These are phyloP conservation scores for Zymoseptoria ardabiliae DNA, from an alignment of 2,329 filamentous ascomycete genomes.

Conservation along the genomic window DNA sequence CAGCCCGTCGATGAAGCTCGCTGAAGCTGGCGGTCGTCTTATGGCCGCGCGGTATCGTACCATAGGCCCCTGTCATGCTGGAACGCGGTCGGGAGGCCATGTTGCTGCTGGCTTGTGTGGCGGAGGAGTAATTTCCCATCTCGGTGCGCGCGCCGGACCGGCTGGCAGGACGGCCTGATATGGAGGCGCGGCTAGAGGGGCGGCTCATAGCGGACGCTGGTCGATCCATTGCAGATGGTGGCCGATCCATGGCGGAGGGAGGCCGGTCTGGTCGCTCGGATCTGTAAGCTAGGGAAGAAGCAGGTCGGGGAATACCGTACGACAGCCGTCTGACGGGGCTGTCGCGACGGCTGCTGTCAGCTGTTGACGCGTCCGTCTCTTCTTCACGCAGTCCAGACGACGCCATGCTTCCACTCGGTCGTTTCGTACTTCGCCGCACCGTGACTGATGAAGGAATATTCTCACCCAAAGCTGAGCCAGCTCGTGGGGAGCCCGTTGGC, in stretches of 20 bases:
- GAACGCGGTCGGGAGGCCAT: constrained; percentile 53
- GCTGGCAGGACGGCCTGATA: constrained; percentile 21
- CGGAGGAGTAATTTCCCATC: constrained; percentile 29
- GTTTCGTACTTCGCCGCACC: constrained; percentile 60
- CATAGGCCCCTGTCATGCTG: constrained; percentile 57
- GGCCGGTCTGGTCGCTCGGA: constrained; percentile 23
- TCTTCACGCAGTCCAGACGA: constrained; percentile 27
- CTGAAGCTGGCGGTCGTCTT: constrained; percentile 21
- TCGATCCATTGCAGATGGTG: constrained; percentile 33
- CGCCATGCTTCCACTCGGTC: constrained; percentile 45
- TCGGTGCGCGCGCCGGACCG: constrained; percentile 39
- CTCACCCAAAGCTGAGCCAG: constrained; percentile 25
- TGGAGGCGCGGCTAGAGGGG: constrained; percentile 60
- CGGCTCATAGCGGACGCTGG: constrained; percentile 45
- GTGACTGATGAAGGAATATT: constrained; percentile 50
- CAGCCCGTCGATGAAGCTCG: constrained; percentile 30
- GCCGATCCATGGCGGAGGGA: constrained; percentile 20
- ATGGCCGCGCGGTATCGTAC: constrained; percentile 18
- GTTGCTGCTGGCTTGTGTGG: constrained; percentile 5
- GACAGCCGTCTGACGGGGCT: constrained; percentile 42
- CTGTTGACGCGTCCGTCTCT: constrained; percentile 11
- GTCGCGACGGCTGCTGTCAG: constrained; percentile 14
- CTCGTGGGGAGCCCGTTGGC: constrained; percentile 69
- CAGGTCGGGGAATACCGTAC: constrained; percentile 37
- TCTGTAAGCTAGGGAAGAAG: constrained; percentile 20